These are phyloP conservation scores for Phytophthora cactorum DNA, from an alignment of 352 stramenopile species.

Conservation along the genomic window DNA sequence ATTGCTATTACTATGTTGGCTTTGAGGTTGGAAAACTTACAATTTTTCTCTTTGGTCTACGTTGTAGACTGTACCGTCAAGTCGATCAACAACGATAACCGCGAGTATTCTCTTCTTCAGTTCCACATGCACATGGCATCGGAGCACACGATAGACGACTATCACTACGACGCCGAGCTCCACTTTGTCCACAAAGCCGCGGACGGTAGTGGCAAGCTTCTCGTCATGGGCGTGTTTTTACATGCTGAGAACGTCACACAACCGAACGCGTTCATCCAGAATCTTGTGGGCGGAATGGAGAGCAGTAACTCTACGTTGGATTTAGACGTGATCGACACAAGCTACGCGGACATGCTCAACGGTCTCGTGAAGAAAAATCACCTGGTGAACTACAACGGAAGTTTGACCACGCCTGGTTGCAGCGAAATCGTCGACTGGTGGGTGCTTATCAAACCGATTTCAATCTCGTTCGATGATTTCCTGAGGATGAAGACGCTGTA, in stretches of 20 bases:
- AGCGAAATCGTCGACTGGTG: constrained; percentile 4
- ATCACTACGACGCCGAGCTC: constrained; percentile 4
- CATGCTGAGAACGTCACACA: background rate
- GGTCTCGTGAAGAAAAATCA: background rate
- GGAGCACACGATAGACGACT: constrained; percentile 1
- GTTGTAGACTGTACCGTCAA: constrained; percentile 1
- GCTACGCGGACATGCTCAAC: background rate
- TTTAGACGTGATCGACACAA: background rate
- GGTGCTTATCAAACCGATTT: background rate
- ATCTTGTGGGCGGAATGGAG: constrained; percentile 1
- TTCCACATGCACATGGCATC: constrained; percentile 3
- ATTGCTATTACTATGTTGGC: background rate
- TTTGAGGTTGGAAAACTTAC: too few species aligned
- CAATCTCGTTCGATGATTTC: constrained; percentile 1
- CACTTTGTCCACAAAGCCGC: constrained; percentile 4
- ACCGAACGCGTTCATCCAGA: background rate
- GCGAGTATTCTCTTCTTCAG: background rate
- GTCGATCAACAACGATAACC: background rate
- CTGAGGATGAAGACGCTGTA: background rate
- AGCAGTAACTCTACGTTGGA: background rate
- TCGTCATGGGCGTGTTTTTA: background rate
- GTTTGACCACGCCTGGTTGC: constrained; percentile 3
- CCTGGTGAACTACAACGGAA: constrained; percentile 2
- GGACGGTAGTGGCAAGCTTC: background rate
- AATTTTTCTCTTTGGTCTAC: background rate